Evolutionary conservation across 768 basidiomycete species (phyloP).

Genomic region (Boletus patriciae): DNA sequence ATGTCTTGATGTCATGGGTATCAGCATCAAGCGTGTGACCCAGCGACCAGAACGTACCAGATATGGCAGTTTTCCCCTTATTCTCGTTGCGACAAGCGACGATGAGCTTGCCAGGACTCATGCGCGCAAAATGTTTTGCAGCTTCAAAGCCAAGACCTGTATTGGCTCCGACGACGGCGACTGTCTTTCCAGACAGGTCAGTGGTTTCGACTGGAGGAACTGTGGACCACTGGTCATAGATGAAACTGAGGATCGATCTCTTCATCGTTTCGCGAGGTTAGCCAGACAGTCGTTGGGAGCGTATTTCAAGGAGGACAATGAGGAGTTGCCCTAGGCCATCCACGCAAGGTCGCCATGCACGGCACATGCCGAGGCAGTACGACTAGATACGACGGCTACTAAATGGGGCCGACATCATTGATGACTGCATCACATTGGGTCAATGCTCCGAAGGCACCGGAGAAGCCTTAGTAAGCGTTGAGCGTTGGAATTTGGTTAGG

Average conservation of each 20-base stretch:
- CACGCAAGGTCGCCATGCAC: too few relatives aligned
- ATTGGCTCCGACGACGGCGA: constrained; percentile 35
- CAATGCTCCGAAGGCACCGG: too few relatives aligned
- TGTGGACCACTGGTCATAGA: constrained; percentile 18
- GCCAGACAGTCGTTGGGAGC: too few relatives aligned
- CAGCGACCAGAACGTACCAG: not conserved
- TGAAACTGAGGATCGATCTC: not conserved
- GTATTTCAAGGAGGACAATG: too few relatives aligned
- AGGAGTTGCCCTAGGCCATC: too few relatives aligned
- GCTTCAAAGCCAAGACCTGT: constrained; percentile 35
- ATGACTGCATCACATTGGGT: too few relatives aligned
- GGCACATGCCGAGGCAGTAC: too few relatives aligned
- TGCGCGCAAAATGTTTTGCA: constrained; percentile 31
- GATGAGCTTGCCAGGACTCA: constrained; percentile 32
- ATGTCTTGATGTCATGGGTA: constrained; percentile 19
- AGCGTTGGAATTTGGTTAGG: too few relatives aligned
- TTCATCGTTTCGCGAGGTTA: not conserved
- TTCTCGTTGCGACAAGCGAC: constrained; percentile 29
- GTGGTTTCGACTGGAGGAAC: constrained; percentile 17
- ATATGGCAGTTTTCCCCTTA: constrained; percentile 26
- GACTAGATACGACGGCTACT: too few relatives aligned
- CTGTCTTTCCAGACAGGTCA: constrained; percentile 32
- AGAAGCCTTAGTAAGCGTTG: too few relatives aligned
- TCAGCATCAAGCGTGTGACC: not conserved
- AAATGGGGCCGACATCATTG: too few relatives aligned